phyloP scores from a whole-genome alignment of 306 rosid species.

The Ormosia emarginata region DNA sequence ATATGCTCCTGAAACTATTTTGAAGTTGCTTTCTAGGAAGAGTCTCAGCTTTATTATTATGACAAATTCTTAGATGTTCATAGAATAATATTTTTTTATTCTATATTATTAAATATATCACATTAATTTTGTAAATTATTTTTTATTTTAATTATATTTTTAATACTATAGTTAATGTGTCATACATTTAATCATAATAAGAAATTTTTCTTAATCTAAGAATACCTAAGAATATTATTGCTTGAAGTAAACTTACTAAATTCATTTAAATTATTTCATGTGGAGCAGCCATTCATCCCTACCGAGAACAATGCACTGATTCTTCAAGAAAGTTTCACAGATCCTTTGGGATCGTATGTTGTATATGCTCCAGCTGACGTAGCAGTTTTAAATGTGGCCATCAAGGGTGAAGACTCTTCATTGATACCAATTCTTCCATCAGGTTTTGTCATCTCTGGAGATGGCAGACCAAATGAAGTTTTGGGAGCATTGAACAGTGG shows the following conservation, averaged over 20 bases:
- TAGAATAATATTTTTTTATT: no score
- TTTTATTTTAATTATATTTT: no score
- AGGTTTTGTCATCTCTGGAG: slow-evolving; percentile 49
- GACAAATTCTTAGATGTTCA: no score
- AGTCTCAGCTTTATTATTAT: neutral
- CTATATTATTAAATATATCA: no score
- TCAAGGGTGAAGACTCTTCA: slow-evolving; percentile 34
- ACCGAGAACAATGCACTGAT: slow-evolving; percentile 36
- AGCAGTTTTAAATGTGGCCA: slow-evolving; percentile 7
- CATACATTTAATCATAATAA: no score
- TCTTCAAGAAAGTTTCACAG: slow-evolving; percentile 65
- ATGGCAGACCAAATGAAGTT: slow-evolving; percentile 9
- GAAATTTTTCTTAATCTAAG: neutral
- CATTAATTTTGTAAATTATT: no score
- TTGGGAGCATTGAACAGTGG: neutral
- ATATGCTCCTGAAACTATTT: neutral
- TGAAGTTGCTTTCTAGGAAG: no score
- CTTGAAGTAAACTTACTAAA: neutral
- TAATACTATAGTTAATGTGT: no score
- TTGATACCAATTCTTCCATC: slow-evolving; percentile 62
- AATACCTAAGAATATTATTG: neutral
- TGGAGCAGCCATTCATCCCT: slow-evolving; percentile 50
- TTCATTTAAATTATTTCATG: neutral
- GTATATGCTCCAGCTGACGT: slow-evolving; percentile 56
- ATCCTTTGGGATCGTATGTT: slow-evolving; percentile 41